These are phyloP conservation scores for Fonsecaea erecta DNA, from an alignment of 2,329 filamentous ascomycete genomes.

Conservation along the genomic window DNA sequence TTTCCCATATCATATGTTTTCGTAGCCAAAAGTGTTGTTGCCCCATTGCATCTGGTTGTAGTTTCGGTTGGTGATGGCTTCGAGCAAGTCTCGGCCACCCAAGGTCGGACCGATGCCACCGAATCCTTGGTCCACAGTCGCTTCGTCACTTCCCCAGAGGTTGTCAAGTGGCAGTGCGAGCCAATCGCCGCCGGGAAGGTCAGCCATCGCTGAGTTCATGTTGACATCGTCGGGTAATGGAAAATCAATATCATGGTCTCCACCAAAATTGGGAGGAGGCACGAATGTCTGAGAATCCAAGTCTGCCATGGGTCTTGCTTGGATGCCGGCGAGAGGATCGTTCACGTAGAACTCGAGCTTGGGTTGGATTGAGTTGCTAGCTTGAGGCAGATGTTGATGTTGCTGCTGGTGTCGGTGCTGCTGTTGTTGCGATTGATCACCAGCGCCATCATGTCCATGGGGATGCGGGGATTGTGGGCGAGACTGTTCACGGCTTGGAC, in stretches of 20 bases:
- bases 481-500: constrained; percentile 44
- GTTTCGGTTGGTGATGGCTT: constrained; percentile 43
- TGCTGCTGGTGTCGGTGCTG: constrained; percentile 35
- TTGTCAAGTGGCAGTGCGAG: constrained; percentile 65
- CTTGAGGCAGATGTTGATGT: constrained; percentile 22
- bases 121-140: constrained; percentile 56
- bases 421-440: constrained; percentile 20
- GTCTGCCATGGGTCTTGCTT: constrained; percentile 37
- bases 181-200: constrained; percentile 56
- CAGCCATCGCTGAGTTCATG: constrained; percentile 32
- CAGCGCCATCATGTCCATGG: constrained; percentile 22
- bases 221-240: constrained; percentile 23
- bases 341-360: constrained; percentile 20
- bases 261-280: constrained; percentile 35
- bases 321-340: constrained; percentile 37
- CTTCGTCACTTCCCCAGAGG: constrained; percentile 56
- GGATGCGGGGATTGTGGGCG: constrained; percentile 38
- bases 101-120: constrained; percentile 67
- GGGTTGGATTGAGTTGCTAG: constrained; percentile 13
- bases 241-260: constrained; percentile 37
- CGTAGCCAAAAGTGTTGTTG: constrained; percentile 23
- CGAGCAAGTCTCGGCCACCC: constrained; percentile 58
- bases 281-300: constrained; percentile 37
- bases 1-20: constrained; percentile 12
- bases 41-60: constrained; percentile 33